A percentile compares a stretch with the other conserved stretches of the same genome.
Evolutionary conservation across 352 stramenopile species (phyloP).

Genomic region (Thraustotheca clavata): DNA sequence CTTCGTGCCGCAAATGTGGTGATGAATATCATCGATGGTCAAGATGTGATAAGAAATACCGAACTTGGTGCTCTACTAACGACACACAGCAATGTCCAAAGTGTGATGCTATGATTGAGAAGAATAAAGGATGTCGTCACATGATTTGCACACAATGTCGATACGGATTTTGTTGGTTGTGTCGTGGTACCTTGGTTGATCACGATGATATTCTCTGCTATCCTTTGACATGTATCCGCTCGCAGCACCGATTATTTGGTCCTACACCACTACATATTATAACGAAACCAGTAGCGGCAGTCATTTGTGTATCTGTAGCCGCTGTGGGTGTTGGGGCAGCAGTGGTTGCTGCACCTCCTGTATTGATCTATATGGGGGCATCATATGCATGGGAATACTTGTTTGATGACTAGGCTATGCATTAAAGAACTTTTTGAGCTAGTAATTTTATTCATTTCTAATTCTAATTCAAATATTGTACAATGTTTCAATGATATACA

Average conservation of each 20-base stretch:
- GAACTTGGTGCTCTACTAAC: background rate
- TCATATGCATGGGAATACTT: too few relatives aligned
- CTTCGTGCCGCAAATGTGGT: constrained; percentile 16
- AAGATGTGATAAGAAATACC: background rate
- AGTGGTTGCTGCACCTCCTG: background rate
- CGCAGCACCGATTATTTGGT: constrained; percentile 15
- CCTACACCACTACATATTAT: constrained; percentile 3
- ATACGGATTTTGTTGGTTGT: constrained; percentile 19
- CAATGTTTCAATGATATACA: too few relatives aligned
- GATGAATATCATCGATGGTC: constrained; percentile 2
- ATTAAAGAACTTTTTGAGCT: too few relatives aligned
- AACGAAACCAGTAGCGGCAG: constrained; percentile 10
- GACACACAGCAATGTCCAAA: constrained; percentile 4
- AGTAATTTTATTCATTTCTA: too few relatives aligned
- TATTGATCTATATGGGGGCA: too few relatives aligned
- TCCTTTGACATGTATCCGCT: constrained; percentile 12
- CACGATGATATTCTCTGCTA: constrained; percentile 5
- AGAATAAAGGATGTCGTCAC: constrained; percentile 13
- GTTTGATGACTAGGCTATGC: too few relatives aligned
- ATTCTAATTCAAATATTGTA: too few relatives aligned
- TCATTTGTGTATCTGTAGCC: too few relatives aligned
- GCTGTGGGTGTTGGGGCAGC: background rate
- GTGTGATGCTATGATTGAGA: constrained; percentile 8
- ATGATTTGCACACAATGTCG: constrained; percentile 13
- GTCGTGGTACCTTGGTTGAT: background rate